phyloP scores from a whole-genome alignment of 352 stramenopile species.

The Globisporangium uncinulatum region DNA sequence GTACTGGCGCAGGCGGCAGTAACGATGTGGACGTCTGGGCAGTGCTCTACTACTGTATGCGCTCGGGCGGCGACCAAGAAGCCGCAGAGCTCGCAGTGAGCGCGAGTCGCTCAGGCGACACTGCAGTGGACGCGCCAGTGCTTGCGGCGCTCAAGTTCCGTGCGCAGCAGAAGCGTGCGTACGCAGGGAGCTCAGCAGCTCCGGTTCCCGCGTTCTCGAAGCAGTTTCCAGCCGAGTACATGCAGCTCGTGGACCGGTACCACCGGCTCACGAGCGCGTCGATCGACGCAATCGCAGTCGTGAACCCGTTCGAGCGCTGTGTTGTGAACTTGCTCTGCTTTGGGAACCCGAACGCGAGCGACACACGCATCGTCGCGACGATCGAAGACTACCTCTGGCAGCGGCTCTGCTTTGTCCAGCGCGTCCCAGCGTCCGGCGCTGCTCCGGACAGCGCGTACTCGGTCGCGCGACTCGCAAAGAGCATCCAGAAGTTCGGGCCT shows the following conservation, averaged over 20 bases:
- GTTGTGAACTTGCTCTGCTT: constrained; percentile 81
- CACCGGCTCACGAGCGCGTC: constrained; percentile 64
- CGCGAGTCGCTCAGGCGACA: constrained; percentile 32
- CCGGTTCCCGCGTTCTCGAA: constrained; percentile 54
- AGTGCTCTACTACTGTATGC: constrained; percentile 76
- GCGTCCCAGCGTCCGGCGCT: constrained; percentile 24
- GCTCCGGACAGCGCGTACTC: constrained; percentile 53
- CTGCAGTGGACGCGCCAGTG: constrained; percentile 48
- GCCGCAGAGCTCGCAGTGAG: constrained; percentile 50
- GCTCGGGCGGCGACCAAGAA: constrained; percentile 67
- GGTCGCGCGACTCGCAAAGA: constrained; percentile 55
- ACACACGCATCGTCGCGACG: constrained; percentile 67
- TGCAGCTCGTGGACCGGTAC: constrained; percentile 58
- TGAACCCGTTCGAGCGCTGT: constrained; percentile 73
- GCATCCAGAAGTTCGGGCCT: constrained; percentile 72
- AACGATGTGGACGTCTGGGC: constrained; percentile 60
- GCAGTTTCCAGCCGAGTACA: constrained; percentile 60
- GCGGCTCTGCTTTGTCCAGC: constrained; percentile 75
- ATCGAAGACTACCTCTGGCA: constrained; percentile 88
- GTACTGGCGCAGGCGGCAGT: constrained; percentile 14
- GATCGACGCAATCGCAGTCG: constrained; percentile 61
- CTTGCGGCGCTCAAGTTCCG: constrained; percentile 56
- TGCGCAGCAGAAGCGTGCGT: constrained; percentile 48
- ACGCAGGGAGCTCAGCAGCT: constrained; percentile 20
- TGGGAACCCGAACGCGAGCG: constrained; percentile 70